A percentile compares a stretch with the other conserved stretches of the same genome.
Conservation (phyloP, 2,329 filamentous ascomycete genomes). For the Talaromyces sp. region DNA sequence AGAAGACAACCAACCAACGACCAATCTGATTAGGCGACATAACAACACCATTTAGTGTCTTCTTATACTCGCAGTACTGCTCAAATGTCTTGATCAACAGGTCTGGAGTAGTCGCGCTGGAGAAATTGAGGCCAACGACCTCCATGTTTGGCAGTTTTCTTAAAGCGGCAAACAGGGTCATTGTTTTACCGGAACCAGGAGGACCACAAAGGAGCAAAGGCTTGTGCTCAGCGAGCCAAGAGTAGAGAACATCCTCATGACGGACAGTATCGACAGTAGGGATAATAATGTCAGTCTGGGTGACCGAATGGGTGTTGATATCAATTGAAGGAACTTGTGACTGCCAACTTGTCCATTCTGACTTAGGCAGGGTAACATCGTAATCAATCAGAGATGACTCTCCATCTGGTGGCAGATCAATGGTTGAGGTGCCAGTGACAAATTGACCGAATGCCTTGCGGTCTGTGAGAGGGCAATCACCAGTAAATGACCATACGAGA, state of each 20-base stretch:
- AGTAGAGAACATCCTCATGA: slow-evolving; percentile 98
- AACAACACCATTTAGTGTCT: slow-evolving; percentile 93
- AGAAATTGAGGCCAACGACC: slow-evolving; percentile 98
- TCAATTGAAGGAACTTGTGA: slow-evolving; percentile 92
- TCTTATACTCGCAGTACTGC: slow-evolving; percentile 99
- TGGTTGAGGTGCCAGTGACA: slow-evolving; percentile 77
- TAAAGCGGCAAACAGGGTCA: slow-evolving; percentile 97
- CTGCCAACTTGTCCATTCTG: slow-evolving; percentile 92
- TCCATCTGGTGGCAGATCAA: slow-evolving; percentile 79
- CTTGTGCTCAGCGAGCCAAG: slow-evolving; percentile 98
- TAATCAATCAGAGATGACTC: slow-evolving; percentile 89
- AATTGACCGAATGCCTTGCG: slow-evolving; percentile 88
- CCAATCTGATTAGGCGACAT: slow-evolving; percentile 96
- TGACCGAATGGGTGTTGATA: slow-evolving; percentile 97
- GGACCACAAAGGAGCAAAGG: slow-evolving; percentile 94
- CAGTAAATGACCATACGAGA: slow-evolving; percentile 92
- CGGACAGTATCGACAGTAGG: slow-evolving; percentile 96
- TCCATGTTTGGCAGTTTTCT: slow-evolving; percentile 98
- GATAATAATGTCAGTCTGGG: slow-evolving; percentile 97
- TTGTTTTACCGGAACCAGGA: slow-evolving; percentile 98
- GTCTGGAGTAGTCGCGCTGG: slow-evolving; percentile 95
- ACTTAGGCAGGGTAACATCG: slow-evolving; percentile 82
- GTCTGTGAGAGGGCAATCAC: slow-evolving; percentile 86
- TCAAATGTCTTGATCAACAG: slow-evolving; percentile 98
- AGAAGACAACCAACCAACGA: slow-evolving; percentile 97